These are phyloP conservation scores for Sutorius australiensis DNA, from an alignment of 768 basidiomycete species.

Conservation along the genomic window DNA sequence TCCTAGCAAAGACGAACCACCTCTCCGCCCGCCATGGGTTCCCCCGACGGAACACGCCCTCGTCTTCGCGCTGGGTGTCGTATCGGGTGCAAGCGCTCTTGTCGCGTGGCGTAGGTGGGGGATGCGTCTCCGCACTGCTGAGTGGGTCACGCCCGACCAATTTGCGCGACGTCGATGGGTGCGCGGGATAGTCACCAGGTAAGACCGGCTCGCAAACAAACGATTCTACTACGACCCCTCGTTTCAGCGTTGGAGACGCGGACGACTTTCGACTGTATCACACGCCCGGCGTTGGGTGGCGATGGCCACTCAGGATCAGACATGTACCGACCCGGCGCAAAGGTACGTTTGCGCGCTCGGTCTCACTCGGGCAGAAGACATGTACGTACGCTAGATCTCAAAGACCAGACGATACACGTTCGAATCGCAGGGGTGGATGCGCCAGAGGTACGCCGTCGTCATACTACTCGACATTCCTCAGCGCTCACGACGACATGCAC, in stretches of 20 bases:
- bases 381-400: slow-evolving; percentile 49
- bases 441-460: slow-evolving; percentile 60
- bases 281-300: slow-evolving; percentile 73
- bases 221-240: no score
- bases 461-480: neutral
- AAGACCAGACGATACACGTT: slow-evolving; percentile 79
- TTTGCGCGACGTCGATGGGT: slow-evolving; percentile 62
- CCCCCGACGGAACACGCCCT: neutral
- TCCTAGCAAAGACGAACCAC: neutral
- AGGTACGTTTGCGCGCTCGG: slow-evolving; percentile 51
- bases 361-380: slow-evolving; percentile 35
- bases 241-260: slow-evolving; percentile 69
- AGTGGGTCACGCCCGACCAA: slow-evolving; percentile 66
- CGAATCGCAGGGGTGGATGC: slow-evolving; percentile 91
- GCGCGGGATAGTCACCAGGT: slow-evolving; percentile 81
- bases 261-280: slow-evolving; percentile 88
- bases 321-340: slow-evolving; percentile 53
- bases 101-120: slow-evolving; percentile 50
- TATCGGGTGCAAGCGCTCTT: slow-evolving; percentile 7
- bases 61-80: slow-evolving; percentile 15
- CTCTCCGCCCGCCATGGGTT: no score
- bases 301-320: slow-evolving; percentile 69
- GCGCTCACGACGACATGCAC: neutral
- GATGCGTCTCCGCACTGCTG: slow-evolving; percentile 57
- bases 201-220: slow-evolving; percentile 11